These are phyloP conservation scores for Ceratobasidium sp. DNA, from an alignment of 1,284 basidiomycete species.

Conservation along the genomic window DNA sequence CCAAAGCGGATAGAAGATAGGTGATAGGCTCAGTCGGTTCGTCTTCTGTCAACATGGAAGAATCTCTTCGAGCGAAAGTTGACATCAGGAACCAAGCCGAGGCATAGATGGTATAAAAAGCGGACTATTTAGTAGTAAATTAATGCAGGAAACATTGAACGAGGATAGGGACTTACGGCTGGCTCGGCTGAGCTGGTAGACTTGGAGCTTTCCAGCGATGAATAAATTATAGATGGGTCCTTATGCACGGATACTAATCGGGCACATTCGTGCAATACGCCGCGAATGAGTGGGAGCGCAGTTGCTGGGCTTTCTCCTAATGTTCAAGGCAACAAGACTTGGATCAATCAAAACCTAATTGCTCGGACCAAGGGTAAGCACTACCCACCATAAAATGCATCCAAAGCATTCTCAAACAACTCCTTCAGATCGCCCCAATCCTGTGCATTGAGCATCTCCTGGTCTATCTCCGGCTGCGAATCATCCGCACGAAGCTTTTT, in stretches of 20 bases:
- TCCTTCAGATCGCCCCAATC: slow-evolving; percentile 77
- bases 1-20: slow-evolving; percentile 56
- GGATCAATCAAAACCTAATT: slow-evolving; percentile 35
- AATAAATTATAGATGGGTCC: slow-evolving; percentile 68
- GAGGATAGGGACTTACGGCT: background rate
- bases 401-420: slow-evolving; percentile 67
- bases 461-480: background rate
- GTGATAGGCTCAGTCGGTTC: slow-evolving; percentile 66
- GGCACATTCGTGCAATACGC: slow-evolving; percentile 74
- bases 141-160: background rate
- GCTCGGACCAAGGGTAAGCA: no score
- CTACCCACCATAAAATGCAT: slow-evolving; percentile 67
- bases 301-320: slow-evolving; percentile 64
- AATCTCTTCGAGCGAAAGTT: slow-evolving; percentile 66
- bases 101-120: slow-evolving; percentile 73
- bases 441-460: slow-evolving; percentile 56
- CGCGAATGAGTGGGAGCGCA: slow-evolving; percentile 68
- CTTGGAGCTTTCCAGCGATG: slow-evolving; percentile 22
- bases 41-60: slow-evolving; percentile 62
- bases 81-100: slow-evolving; percentile 72
- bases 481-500: slow-evolving; percentile 25
- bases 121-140: slow-evolving; percentile 55
- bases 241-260: slow-evolving; percentile 66
- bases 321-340: slow-evolving; percentile 20
- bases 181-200: background rate